phyloP scores from a whole-genome alignment of 148 eudicot genomes.

The Diospyros lotus region DNA sequence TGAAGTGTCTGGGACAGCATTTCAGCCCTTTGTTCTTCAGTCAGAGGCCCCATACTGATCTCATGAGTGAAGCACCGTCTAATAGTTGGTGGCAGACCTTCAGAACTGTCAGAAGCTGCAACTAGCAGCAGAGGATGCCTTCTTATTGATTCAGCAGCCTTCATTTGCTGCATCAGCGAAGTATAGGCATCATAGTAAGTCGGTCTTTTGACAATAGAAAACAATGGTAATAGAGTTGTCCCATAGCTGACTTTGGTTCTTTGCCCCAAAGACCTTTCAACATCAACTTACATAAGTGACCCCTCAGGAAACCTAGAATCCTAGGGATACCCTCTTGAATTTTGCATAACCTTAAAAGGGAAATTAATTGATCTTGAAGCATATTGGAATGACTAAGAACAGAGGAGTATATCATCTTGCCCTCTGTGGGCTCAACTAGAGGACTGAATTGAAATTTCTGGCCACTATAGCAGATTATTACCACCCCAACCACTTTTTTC shows the following conservation, averaged over 20 bases:
- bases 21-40: constrained; percentile 77
- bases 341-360: too few relatives aligned
- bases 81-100: constrained; percentile 82
- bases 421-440: too few relatives aligned
- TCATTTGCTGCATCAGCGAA: constrained; percentile 36
- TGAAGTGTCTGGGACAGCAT: constrained; percentile 68
- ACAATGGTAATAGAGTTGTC: too few relatives aligned
- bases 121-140: constrained; percentile 56
- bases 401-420: not conserved
- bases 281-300: not conserved
- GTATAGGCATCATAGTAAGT: constrained; percentile 7
- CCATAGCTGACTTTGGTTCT: not conserved
- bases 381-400: not conserved
- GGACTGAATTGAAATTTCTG: too few relatives aligned
- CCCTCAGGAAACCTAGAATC: not conserved
- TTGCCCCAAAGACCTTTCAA: not conserved
- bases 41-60: constrained; percentile 70
- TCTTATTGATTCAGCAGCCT: constrained; percentile 32
- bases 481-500: too few relatives aligned
- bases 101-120: constrained; percentile 77
- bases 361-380: not conserved
- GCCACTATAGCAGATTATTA: too few relatives aligned
- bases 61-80: constrained; percentile 98
- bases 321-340: too few relatives aligned
- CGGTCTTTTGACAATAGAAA: not conserved